Evolutionary conservation across 1,284 basidiomycete genomes (phyloP).

Genomic region (Bjerkandera adusta): DNA sequence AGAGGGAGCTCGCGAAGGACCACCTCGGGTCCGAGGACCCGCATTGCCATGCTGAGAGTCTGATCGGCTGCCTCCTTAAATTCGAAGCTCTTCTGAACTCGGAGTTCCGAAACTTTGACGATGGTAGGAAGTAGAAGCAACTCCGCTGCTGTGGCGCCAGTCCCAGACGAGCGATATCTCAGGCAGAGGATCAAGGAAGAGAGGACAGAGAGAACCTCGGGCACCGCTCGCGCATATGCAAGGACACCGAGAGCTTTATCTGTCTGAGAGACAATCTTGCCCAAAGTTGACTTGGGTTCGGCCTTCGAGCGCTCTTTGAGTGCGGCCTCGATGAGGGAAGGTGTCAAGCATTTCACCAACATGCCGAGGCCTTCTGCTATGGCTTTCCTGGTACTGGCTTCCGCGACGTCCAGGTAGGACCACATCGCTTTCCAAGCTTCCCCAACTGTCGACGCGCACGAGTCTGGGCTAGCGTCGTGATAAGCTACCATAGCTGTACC

Average conservation of each 20-base stretch:
- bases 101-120: constrained; percentile 70
- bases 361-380: constrained; percentile 63
- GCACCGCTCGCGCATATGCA: constrained; percentile 64
- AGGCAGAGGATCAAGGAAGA: constrained; percentile 53
- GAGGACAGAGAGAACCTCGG: constrained; percentile 67
- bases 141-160: constrained; percentile 64
- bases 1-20: constrained; percentile 80
- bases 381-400: constrained; percentile 56
- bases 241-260: constrained; percentile 70
- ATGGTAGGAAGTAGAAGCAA: constrained; percentile 75
- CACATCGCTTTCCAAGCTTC: constrained; percentile 80
- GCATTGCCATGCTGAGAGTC: constrained; percentile 81
- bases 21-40: constrained; percentile 82
- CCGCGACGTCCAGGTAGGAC: constrained; percentile 67
- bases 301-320: constrained; percentile 38
- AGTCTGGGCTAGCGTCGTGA: constrained; percentile 43
- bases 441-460: constrained; percentile 51
- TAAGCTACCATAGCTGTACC: constrained; percentile 69
- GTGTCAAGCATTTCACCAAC: constrained; percentile 69
- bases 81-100: constrained; percentile 84
- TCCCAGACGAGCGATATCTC: constrained; percentile 36
- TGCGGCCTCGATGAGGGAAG: constrained; percentile 56
- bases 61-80: constrained; percentile 87
- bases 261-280: constrained; percentile 60
- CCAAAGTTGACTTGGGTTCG: constrained; percentile 56